Conservation (phyloP, 129 eudicot genomes). For the Flaveria sonorensis region DNA sequence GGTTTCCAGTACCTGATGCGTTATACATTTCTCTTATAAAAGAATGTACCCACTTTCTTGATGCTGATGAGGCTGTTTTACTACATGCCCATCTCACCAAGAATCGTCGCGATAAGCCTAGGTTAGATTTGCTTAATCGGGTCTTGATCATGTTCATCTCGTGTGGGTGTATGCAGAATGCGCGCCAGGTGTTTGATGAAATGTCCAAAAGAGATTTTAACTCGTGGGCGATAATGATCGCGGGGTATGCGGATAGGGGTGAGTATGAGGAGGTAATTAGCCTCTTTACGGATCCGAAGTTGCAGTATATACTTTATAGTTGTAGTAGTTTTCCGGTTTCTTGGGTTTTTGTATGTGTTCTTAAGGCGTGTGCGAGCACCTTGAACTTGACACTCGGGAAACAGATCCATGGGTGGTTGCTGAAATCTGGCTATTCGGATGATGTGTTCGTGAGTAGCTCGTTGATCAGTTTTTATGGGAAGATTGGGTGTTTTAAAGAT, state of each 20-base stretch:
- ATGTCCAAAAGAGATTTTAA: constrained; percentile 54
- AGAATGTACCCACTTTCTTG: constrained; percentile 59
- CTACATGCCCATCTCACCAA: constrained; percentile 48
- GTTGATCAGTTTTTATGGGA: constrained; percentile 74
- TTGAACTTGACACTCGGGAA: constrained; percentile 56
- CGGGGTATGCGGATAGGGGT: constrained; percentile 49
- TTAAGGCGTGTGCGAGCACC: constrained; percentile 58
- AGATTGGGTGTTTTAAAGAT: constrained; percentile 41
- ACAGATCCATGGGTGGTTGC: constrained; percentile 67
- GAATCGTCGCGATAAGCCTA: constrained; percentile 30
- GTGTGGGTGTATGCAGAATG: constrained; percentile 53
- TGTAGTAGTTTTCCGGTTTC: constrained; percentile 44
- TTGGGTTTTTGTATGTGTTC: constrained; percentile 70
- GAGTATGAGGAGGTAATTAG: constrained; percentile 45
- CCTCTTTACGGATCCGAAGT: constrained; percentile 45
- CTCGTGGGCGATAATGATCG: constrained; percentile 78
- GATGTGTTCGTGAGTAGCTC: constrained; percentile 59
- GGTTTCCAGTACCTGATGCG: constrained; percentile 50
- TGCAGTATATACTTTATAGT: constrained; percentile 9
- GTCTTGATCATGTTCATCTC: constrained; percentile 49
- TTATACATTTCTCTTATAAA: constrained; percentile 62
- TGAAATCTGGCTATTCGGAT: constrained; percentile 49
- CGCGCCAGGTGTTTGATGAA: constrained; percentile 71
- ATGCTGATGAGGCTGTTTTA: constrained; percentile 42
- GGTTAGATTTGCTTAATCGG: constrained; percentile 46